Base-by-base conservation (phyloP, 768 basidiomycete genomes). In the Tricholoma matsutake region DNA sequence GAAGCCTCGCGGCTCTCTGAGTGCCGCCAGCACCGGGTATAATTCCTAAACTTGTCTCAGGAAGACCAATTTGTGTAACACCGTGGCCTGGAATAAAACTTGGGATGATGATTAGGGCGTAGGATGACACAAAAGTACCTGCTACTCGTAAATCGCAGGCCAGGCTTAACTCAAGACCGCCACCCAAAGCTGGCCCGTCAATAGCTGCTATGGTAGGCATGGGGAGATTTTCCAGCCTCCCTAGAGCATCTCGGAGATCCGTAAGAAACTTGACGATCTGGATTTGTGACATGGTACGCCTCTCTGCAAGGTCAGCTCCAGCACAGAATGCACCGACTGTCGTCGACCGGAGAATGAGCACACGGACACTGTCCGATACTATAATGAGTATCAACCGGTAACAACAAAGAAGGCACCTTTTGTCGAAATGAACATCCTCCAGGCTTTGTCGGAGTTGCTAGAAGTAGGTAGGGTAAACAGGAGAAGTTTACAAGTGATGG, bases 1-100 rank as follows among this genome's bases (percentile, higher is more conserved):
- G 72, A 14, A 96, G 74, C 29, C 93, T 84, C 3, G 92, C 84
- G 4, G 87, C 83, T 29, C 93, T 83, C 67, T 96, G 94, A 1
- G 94, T 95, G 5, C 93, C 94, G 3, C 94, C 94, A 20, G 92
- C 93, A 52, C 93, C 94, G 14, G 94, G 94, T 49, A 96, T 96
- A 59, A 96, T 95, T 7, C 86, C 94, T 58, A 81, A 86, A 25
- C 78, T 72, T 20, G 80, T 89, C 71, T 96, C 94, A 1, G 95
- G 94, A 7, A 98, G 76, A 6, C 94, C 93, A 54, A 98, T 89
- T 75, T 94, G 94, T 56, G 87, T 86, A 43, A 92, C 93, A 57
- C 73, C 70, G 63, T 83, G 78, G 1, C 81, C 88, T 91, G 65
- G 10, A 56, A 54, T 60, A 35, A 25, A 6, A 37, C 56, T 53